phyloP scores from a whole-genome alignment of 345 rosid species.

The Crucihimalaya himalaica region DNA sequence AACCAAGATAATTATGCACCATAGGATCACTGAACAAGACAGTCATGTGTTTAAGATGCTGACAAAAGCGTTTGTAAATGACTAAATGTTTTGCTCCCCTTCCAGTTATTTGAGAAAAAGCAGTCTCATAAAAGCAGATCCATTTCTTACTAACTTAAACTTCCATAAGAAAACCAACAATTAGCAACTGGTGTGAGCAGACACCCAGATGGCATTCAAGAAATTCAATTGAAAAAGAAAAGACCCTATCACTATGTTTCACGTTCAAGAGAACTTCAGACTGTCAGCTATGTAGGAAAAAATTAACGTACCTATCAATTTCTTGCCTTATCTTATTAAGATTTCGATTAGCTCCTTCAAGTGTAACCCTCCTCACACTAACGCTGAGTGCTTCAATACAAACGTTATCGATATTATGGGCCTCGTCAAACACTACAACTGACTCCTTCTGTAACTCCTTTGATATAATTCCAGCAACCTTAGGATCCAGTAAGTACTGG shows the following conservation, averaged over 20 bases:
- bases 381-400: slow-evolving; percentile 99
- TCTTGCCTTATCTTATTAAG: slow-evolving; percentile 69
- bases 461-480: slow-evolving; percentile 95
- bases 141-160: neutral
- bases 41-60: slow-evolving; percentile 13
- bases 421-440: slow-evolving; percentile 96
- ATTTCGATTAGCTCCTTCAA: slow-evolving; percentile 94
- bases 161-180: neutral
- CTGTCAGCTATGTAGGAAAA: slow-evolving; percentile 12
- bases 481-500: slow-evolving; percentile 95
- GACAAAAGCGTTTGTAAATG: neutral
- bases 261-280: neutral
- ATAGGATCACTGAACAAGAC: slow-evolving; percentile 5
- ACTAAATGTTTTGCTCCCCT: neutral
- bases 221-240: neutral
- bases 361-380: slow-evolving; percentile 83
- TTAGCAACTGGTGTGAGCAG: neutral
- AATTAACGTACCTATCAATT: slow-evolving; percentile 70
- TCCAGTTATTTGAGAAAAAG: neutral
- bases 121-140: neutral
- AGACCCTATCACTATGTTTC: neutral
- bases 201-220: slow-evolving; percentile 16
- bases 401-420: slow-evolving; percentile 95
- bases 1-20: slow-evolving; percentile 18
- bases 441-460: slow-evolving; percentile 97